Percentiles rank a stretch among this genome's conserved stretches.
phyloP scores from a whole-genome alignment of 495 filamentous ascomycete genomes.

The Chaetomium fimeti region DNA sequence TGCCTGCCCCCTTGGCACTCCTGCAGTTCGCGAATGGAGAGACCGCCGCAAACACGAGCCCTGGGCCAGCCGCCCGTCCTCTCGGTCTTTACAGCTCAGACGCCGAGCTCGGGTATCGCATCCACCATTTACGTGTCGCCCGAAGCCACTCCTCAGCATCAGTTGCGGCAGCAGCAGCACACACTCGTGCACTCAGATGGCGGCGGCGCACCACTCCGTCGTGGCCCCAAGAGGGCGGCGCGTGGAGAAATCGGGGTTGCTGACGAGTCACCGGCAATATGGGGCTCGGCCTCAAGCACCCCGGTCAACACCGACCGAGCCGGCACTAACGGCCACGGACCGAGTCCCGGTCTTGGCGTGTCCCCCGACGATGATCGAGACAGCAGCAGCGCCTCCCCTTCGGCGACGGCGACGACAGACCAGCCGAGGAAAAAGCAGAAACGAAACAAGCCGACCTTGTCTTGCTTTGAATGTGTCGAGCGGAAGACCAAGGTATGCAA shows the following conservation, averaged over 20 bases:
- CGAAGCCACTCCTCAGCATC: background rate
- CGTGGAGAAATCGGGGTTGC: slow-evolving; percentile 6
- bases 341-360: slow-evolving; percentile 23
- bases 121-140: slow-evolving; percentile 43
- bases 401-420: slow-evolving; percentile 32
- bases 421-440: slow-evolving; percentile 63
- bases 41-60: slow-evolving; percentile 2
- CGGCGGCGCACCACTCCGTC: background rate
- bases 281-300: background rate
- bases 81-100: slow-evolving; percentile 26
- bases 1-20: slow-evolving; percentile 6
- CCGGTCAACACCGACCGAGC: slow-evolving; percentile 3
- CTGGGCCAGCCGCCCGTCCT: slow-evolving; percentile 8
- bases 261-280: slow-evolving; percentile 12
- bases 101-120: slow-evolving; percentile 35
- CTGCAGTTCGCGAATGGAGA: slow-evolving; percentile 9
- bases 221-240: slow-evolving; percentile 2
- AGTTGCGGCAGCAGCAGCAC: slow-evolving; percentile 14
- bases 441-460: slow-evolving; percentile 72
- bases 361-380: slow-evolving; percentile 26
- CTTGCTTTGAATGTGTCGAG: slow-evolving; percentile 69
- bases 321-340: slow-evolving; percentile 15
- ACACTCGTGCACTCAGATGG: background rate
- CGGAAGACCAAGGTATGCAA: slow-evolving; percentile 63
- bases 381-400: slow-evolving; percentile 34